Base-by-base conservation (phyloP, 2,329 filamentous ascomycete genomes). In the Penicillium griseofulvum region DNA sequence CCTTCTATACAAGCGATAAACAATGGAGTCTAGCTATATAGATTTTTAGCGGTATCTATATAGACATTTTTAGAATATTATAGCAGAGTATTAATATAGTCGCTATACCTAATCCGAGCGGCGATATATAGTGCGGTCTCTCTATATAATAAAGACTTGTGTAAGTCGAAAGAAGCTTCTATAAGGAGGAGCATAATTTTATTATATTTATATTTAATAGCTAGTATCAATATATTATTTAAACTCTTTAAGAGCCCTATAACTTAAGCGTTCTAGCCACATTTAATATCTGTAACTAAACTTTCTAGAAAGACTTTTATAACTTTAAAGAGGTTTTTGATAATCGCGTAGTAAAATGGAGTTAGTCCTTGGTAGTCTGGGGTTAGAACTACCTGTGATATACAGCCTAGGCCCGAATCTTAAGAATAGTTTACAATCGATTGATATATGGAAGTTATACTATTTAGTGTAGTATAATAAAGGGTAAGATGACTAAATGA, bases 11-110 rank as follows among this genome's bases (percentile, higher is more conserved):
- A 67, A 29, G 71, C 68, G 48, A 67, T 58, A 36, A 71, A 68
- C 24, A 74, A 54, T 5, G 73, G 67, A 11, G 71, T 75, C 72
- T 71, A 72, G 4, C 66, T 67, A 29, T 59, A 57, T 1, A 60
- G 50, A 12, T 49, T 42, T 31, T 72, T 65, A 4, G 42, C 39
- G 17, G 49, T 31, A 44, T 72, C 55, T 28, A 70, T 43, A 12
- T 38, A 44, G 16, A 28, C 24, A 6, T 10, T 12, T 0, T 31
- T 52, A 39, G 19, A 37, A 9, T 36, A 22, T 4, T 57, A 5
- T 22, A 55, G 48, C 4, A 59, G 41, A 1, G 39, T 8, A 1
- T 52, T 29, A 3, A 57, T 44, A n/a, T 55, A 50, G 14, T 33
- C 39, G 28, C 52, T 55, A 34, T 44, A 44, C 7, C 57, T 55